These are phyloP conservation scores for Plasmodium berghei DNA, from an alignment of 169 alveolate genomes.

Conservation along the genomic window DNA sequence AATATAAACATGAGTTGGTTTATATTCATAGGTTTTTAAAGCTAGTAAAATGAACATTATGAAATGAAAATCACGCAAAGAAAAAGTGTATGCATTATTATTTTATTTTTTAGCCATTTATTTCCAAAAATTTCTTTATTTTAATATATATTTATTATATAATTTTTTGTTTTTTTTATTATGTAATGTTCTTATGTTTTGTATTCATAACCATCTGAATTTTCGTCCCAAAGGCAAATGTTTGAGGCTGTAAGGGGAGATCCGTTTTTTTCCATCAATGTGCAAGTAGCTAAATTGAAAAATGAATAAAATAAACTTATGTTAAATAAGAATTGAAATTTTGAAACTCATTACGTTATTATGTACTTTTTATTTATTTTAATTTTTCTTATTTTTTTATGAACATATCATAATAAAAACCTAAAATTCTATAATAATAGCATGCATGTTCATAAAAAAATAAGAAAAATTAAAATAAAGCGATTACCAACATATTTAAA, in stretches of 20 bases:
- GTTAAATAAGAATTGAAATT: neutral
- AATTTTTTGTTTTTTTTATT: neutral
- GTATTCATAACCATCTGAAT: conserved; percentile 82
- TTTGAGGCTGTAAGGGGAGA: conserved; percentile 87
- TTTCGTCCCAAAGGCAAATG: conserved; percentile 87
- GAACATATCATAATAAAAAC: too few species aligned
- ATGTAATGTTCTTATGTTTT: neutral
- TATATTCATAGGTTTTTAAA: too few species aligned
- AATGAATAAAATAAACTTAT: conserved; percentile 29
- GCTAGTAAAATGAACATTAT: too few species aligned
- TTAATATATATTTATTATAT: neutral
- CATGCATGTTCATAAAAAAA: neutral
- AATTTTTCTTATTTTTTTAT: too few species aligned
- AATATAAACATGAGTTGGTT: too few species aligned
- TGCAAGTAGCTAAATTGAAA: conserved; percentile 83
- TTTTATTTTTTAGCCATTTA: too few species aligned
- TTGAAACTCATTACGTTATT: neutral
- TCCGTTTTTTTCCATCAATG: conserved; percentile 87
- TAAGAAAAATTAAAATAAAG: neutral
- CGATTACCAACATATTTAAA: conserved; percentile 85
- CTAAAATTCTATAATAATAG: too few species aligned
- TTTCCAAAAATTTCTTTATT: too few species aligned
- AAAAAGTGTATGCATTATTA: too few species aligned
- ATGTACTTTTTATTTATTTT: neutral
- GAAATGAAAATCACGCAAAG: too few species aligned